phyloP scores from a whole-genome alignment of 768 basidiomycete genomes.

The Collybia sordida region DNA sequence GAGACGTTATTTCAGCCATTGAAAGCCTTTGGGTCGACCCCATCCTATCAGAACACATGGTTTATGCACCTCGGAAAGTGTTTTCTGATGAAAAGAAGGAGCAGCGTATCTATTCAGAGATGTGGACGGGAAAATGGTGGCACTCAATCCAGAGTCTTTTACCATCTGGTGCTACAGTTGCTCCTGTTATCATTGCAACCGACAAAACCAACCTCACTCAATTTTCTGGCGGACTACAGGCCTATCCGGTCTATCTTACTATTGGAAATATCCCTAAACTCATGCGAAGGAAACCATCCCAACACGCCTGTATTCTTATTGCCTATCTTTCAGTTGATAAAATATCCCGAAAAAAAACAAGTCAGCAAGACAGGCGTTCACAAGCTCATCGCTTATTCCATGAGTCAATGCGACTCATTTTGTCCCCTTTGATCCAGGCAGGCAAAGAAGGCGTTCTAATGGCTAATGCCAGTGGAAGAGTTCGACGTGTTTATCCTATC shows the following conservation, averaged over 20 bases:
- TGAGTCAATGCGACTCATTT: slow-evolving; percentile 25
- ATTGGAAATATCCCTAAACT: too few relatives aligned
- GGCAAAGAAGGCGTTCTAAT: slow-evolving; percentile 17
- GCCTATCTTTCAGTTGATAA: slow-evolving; percentile 2
- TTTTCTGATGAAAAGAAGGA: too few relatives aligned
- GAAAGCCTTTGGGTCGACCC: too few relatives aligned
- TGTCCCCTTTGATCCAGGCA: slow-evolving; percentile 24
- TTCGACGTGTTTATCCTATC: slow-evolving; percentile 27
- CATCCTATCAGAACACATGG: too few relatives aligned
- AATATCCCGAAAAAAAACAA: slow-evolving; percentile 19
- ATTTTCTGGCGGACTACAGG: too few relatives aligned
- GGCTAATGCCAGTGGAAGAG: slow-evolving; percentile 30
- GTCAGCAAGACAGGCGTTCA: slow-evolving; percentile 22
- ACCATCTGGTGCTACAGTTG: too few relatives aligned
- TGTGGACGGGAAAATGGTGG: background rate
- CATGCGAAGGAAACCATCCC: background rate
- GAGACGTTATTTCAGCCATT: too few relatives aligned
- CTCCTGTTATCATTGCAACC: too few relatives aligned
- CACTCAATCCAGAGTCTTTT: background rate
- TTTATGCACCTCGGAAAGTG: too few relatives aligned
- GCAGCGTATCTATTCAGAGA: too few relatives aligned
- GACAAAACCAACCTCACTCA: background rate
- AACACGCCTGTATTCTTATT: slow-evolving; percentile 1
- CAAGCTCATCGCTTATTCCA: slow-evolving; percentile 35
- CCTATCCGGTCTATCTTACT: too few relatives aligned